Base-by-base conservation (phyloP, 441 rosid species). In the Pelargonium fulgidum region DNA sequence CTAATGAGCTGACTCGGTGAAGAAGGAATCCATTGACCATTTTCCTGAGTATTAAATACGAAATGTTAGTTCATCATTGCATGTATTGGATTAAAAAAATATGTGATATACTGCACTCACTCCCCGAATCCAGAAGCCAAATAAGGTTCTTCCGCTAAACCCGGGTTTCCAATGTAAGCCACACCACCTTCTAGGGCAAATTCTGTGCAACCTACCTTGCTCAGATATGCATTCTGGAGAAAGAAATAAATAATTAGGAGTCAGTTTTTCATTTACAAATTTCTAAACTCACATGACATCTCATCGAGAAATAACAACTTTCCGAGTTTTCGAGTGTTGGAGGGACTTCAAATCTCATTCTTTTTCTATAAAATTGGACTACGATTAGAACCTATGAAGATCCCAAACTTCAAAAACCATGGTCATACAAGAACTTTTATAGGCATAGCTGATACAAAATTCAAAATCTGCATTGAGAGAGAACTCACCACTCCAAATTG, bases 21-120 rank as follows among this genome's bases (percentile, higher is more conserved):
- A 91, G 92, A 79, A 91, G 93, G 81, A 89, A 85, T 36, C 94
- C 91, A 74, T 83, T 80, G 33, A 64, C 83, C 74, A 73, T 73
- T 72, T 80, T 82, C 68, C 92, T 87, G 83, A 61, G 64, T 66
- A 79, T 72, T 59, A 67, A 61, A 64, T 4, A 45, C 52, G 12
- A 0, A 73, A 69, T 11, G 64, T 72, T 22, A 44, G 62, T 48
- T 75, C 64, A 62, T 17, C 45, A 11, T 29, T 48, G 65, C 66
- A 17, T 9, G 3, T 36, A 48, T 39, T 22, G 33, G 10, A 64
- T 58, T 24, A 8, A 14, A 47, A 10, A n/a, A 26, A n/a, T n/a
- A 14, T 48, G 7, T 4, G 62, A 58, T 56, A 5, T 24, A 61
- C n/a, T 54, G 11, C 69, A 62, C 75, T 78, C 39, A 75, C 75